Percentiles rank a stretch among this genome's conserved stretches.
phyloP scores from a whole-genome alignment of 2,329 filamentous ascomycete genomes.

The Exophiala aquamarina region DNA sequence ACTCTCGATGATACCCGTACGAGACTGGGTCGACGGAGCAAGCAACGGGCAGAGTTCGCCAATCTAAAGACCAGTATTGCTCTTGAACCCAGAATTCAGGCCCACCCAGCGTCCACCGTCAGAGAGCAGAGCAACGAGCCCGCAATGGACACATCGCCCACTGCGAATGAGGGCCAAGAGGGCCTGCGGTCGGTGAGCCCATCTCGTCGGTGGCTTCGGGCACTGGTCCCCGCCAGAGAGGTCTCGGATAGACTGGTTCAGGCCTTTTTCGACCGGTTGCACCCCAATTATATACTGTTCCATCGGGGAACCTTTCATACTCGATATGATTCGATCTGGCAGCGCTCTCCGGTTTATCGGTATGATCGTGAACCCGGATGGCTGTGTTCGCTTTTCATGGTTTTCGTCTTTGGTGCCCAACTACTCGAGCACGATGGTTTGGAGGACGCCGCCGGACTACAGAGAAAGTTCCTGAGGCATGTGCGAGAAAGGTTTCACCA shows the following conservation, averaged over 20 bases:
- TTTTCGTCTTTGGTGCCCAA: constrained; percentile 1
- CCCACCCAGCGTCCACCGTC: not conserved
- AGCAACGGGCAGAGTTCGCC: not conserved
- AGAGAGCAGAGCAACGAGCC: not conserved
- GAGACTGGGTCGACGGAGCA: not conserved
- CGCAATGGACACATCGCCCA: not conserved
- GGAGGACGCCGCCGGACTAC: not conserved
- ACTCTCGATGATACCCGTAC: not conserved
- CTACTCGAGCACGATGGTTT: not conserved
- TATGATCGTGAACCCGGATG: not conserved
- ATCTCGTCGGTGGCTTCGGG: not conserved
- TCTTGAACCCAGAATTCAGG: not conserved
- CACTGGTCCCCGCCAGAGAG: not conserved
- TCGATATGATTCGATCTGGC: not conserved
- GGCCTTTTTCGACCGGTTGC: not conserved
- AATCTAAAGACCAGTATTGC: constrained; percentile 3
- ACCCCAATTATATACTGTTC: not conserved
- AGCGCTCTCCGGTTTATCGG: not conserved
- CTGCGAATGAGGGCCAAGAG: too few species aligned
- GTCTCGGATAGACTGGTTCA: not conserved
- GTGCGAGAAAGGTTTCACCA: not conserved
- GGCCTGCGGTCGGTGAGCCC: not conserved
- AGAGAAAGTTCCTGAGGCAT: not conserved
- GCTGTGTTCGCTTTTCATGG: not conserved
- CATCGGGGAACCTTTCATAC: not conserved